These are phyloP conservation scores for Chlorella sp. DNA, from an alignment of 139 green algal genomes.

Conservation along the genomic window DNA sequence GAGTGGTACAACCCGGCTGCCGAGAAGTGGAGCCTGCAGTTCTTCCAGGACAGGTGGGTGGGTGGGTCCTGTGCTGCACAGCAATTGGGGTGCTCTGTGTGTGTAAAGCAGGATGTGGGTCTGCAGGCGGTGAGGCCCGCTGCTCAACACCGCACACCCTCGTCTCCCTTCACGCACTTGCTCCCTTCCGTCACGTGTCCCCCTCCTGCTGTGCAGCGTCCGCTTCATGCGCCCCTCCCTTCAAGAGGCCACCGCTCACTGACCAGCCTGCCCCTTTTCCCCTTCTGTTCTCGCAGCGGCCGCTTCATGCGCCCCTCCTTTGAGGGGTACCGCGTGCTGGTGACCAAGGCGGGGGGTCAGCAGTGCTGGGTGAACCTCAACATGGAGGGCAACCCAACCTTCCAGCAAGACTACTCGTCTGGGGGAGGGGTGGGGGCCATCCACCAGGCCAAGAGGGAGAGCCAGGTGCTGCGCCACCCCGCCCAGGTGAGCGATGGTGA, in stretches of 20 bases:
- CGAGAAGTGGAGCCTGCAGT: conserved; percentile 70
- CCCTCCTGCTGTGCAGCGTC: background rate
- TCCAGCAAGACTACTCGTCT: conserved; percentile 43
- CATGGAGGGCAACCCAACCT: conserved; percentile 37
- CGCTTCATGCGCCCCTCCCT: conserved; percentile 48
- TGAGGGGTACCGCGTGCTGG: conserved; percentile 67
- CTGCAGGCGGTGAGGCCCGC: no score
- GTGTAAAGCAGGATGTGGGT: no score
- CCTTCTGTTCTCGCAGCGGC: conserved; percentile 27
- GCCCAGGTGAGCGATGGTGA: background rate
- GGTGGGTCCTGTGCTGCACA: background rate
- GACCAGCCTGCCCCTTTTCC: background rate
- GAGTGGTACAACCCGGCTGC: conserved; percentile 56
- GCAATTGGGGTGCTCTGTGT: no score
- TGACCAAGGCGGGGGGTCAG: conserved; percentile 56
- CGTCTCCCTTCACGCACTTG: no score
- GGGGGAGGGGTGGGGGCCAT: conserved; percentile 49
- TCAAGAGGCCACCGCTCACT: conserved; percentile 43
- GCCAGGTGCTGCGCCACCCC: conserved; percentile 11
- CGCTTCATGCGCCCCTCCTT: conserved; percentile 59
- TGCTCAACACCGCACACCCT: no score
- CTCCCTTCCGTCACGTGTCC: background rate
- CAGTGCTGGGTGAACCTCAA: conserved; percentile 55
- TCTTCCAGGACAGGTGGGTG: conserved; percentile 59
- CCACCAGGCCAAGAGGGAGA: conserved; percentile 38